Evolutionary conservation across 2,329 filamentous ascomycete genomes (phyloP), one percentile per base, ranked within the genome.

Genomic region (Alternaria incomplexa): DNA sequence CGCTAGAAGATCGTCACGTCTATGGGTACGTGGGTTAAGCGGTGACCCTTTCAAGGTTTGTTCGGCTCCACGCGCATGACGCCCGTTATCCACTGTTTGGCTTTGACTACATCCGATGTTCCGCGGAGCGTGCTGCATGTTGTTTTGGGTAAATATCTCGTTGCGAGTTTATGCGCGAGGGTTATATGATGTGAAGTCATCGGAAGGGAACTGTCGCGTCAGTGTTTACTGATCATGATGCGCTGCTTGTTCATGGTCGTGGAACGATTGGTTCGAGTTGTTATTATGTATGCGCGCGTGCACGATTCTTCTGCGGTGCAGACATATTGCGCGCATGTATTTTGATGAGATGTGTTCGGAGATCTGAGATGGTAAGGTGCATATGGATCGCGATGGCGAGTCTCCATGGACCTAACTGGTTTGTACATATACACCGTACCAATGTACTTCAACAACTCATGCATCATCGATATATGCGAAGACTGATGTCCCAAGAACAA

Each of bases 151-250:
- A 44, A 22, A 54, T 26, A 15, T 44, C 9, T 44, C 20, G 30
- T 13, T n/a, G 30, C 48, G 20, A 52, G 10, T 6, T 44, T 3
- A 44, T 13, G 23, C 36, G 13, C 12, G 13, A 28, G 43, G 23
- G 15, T 44, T 20, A 23, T n/a, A 22, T 36, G 5, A 26, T 15
- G 51, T 56, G 50, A 60, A 56, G 51, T 56, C 58, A 57, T 43
- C 22, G 30, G 44, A 13, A 43, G 30, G 25, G 15, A 6, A 6
- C 23, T 56, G 20, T 61, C 53, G 32, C 25, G 25, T 47, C 13
- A 58, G 54, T 25, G 36, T 58, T 43, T 58, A 55, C 44, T 48
- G 59, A 62, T 62, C 54, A 62, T 62, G 54, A 58, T 62, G 59
- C 54, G 17, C 28, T 58, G 59, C 59, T 58, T 40, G 46, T 46